Evolutionary conservation across 2,329 filamentous ascomycete genomes (phyloP), one percentile per base, ranked within the genome.

Genomic region (Chrysoporthe deuterocubensis): DNA sequence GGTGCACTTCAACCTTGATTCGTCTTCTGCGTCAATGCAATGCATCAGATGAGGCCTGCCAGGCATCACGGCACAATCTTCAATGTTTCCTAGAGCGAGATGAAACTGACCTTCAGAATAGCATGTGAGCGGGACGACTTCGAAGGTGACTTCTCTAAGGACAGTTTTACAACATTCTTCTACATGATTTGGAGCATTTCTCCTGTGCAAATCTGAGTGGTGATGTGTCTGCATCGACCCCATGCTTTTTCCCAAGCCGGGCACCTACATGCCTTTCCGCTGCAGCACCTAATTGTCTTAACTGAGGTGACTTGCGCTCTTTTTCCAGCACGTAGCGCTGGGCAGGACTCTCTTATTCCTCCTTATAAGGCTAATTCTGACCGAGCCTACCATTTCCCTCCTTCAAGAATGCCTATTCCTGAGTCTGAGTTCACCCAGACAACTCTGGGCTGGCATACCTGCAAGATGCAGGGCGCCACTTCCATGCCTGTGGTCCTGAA

Each of bases 201-300:
- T 9, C 56, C 34, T 16, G 18, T 40, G 11, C 5, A 26, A 63
- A 8, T 16, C 62, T 48, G 14, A 66, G 59, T 63, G 59, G 65
- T 48, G 59, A 63, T 57, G 14, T 14, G 16, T 57, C 48, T 42
- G 37, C 9, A 40, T 40, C 37, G 9, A 9, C 9, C 37, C 37
- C 37, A 40, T 9, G 37, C 37, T 40, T 40, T 40, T 40, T 7
- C 14, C n/a, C 37, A 21, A 9, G 11, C 50, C 3, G n/a, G 48
- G 16, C 13, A 32, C 3, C 4, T 32, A 54, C n/a, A 13, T 34
- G 7, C 48, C 32, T 6, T 58, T 26, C 18, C 59, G 26, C 18
- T 5, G 5, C 18, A 46, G 42, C 34, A 34, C 26, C 65, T 52
- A 37, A 18, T n/a, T 43, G 56, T 11, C 34, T 3, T 18, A n/a